Evolutionary conservation across 768 basidiomycete species (phyloP).

Genomic region (Rhodosporidiobolus sp.): DNA sequence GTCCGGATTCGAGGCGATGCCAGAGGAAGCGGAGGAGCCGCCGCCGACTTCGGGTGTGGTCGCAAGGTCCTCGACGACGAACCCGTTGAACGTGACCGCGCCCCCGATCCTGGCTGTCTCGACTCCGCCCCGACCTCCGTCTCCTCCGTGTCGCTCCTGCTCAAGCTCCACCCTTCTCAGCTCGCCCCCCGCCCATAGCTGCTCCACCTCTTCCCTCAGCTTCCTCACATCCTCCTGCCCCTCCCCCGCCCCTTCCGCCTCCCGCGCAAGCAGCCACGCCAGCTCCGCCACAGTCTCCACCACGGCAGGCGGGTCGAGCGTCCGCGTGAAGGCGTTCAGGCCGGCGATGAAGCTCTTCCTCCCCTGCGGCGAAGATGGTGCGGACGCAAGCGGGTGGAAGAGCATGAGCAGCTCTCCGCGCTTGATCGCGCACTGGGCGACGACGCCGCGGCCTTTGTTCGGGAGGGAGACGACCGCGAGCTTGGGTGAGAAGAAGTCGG

Average conservation of each 20-base stretch:
- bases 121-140: neutral
- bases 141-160: neutral
- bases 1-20: too few species aligned
- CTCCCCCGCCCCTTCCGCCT: constrained; percentile 66
- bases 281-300: constrained; percentile 16
- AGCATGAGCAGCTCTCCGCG: constrained; percentile 2
- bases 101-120: constrained; percentile 18
- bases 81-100: constrained; percentile 46
- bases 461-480: neutral
- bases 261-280: constrained; percentile 1
- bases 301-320: constrained; percentile 21
- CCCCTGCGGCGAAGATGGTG: too few species aligned
- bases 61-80: constrained; percentile 23
- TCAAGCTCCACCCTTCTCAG: neutral
- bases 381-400: neutral
- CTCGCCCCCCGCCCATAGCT: constrained; percentile 19
- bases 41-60: neutral
- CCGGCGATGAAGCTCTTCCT: constrained; percentile 61
- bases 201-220: neutral
- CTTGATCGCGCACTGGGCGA: neutral
- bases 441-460: neutral
- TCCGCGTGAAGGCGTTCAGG: constrained; percentile 9
- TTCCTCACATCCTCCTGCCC: constrained; percentile 49
- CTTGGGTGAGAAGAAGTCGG: neutral
- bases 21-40: too few species aligned